Conservation (phyloP, 495 filamentous ascomycete genomes). For the Talaromyces borbonicus region DNA sequence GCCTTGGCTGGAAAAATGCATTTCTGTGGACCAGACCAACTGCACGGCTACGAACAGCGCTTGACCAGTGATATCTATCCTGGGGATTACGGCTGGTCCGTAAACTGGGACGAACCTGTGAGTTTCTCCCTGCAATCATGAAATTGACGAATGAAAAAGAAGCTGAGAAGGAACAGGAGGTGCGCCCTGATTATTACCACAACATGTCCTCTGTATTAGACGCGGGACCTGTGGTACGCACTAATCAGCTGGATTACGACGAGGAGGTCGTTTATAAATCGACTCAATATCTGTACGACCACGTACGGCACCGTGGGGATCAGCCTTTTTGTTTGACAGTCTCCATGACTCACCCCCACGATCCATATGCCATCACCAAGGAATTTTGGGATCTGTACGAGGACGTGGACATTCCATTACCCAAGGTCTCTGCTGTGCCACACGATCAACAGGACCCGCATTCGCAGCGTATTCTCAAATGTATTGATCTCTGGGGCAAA, state of each 20-base stretch:
- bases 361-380: conserved; percentile 80
- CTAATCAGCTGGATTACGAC: conserved; percentile 91
- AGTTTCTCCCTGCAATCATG: conserved; percentile 9
- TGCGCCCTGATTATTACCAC: conserved; percentile 82
- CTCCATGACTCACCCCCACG: conserved; percentile 84
- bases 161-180: conserved; percentile 36
- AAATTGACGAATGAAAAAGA: conserved; percentile 7
- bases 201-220: conserved; percentile 84
- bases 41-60: conserved; percentile 81
- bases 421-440: conserved; percentile 56
- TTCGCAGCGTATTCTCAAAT: conserved; percentile 67
- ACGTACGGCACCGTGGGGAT: conserved; percentile 57
- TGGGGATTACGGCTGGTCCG: conserved; percentile 80
- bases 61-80: conserved; percentile 91
- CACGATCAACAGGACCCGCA: conserved; percentile 74
- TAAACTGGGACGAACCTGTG: conserved; percentile 78
- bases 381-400: conserved; percentile 88
- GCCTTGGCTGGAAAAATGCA: conserved; percentile 90
- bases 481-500: conserved; percentile 69
- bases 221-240: conserved; percentile 69
- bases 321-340: conserved; percentile 83
- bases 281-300: conserved; percentile 73
- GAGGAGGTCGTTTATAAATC: conserved; percentile 85
- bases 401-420: conserved; percentile 71
- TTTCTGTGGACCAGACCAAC: conserved; percentile 78